Evolutionary conservation across 805 yeast species (phyloP).

Genomic region (Cyberlindnera suaveolens): DNA sequence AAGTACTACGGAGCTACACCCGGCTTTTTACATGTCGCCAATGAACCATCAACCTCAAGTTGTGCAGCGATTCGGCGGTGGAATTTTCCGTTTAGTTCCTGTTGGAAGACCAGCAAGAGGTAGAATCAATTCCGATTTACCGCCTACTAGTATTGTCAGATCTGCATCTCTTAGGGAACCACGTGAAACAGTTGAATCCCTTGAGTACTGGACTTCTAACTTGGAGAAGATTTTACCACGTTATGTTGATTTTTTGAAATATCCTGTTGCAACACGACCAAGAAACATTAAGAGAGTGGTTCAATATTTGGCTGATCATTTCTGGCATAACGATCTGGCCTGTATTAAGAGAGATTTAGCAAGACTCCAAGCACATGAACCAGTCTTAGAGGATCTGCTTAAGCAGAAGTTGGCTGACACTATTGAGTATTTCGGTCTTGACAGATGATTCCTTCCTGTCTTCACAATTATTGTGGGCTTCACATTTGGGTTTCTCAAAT

Average conservation of each 20-base stretch:
- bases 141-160: not conserved
- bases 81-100: slow-evolving; percentile 6
- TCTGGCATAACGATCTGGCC: slow-evolving; percentile 27
- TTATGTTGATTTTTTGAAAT: slow-evolving; percentile 27
- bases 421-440: slow-evolving; percentile 21
- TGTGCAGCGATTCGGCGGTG: slow-evolving; percentile 1
- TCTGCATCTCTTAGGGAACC: not conserved
- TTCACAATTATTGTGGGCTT: not conserved
- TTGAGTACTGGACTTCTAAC: slow-evolving; percentile 7
- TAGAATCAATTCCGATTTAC: not conserved
- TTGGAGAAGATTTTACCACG: slow-evolving; percentile 26
- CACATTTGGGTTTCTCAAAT: not conserved
- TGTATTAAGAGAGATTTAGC: slow-evolving; percentile 8
- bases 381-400: slow-evolving; percentile 6
- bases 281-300: slow-evolving; percentile 26
- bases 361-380: slow-evolving; percentile 12
- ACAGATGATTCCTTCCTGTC: slow-evolving; percentile 10
- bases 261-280: slow-evolving; percentile 28
- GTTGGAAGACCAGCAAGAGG: slow-evolving; percentile 1
- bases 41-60: not conserved
- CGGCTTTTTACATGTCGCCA: not conserved
- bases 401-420: slow-evolving; percentile 14
- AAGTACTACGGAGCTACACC: too few relatives aligned
- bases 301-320: slow-evolving; percentile 31
- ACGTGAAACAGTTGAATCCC: not conserved